Base-by-base conservation (phyloP, 306 rosid species). In the Lathyrus sativus region DNA sequence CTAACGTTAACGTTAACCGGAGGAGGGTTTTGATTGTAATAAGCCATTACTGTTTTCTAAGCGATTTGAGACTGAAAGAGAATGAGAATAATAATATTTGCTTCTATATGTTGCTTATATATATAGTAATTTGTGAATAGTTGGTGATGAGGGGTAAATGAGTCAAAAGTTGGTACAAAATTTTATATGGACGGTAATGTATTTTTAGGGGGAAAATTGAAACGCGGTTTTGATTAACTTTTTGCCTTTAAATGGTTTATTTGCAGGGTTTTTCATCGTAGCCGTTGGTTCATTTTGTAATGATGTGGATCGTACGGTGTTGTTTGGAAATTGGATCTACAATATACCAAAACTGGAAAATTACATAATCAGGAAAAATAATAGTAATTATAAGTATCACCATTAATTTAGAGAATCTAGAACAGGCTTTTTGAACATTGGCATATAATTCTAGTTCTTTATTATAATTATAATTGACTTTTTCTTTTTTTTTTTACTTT, bases 11-110 rank as follows among this genome's bases (percentile, higher is more conserved):
- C 39, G 0, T 55, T 26, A 12, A 50, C 3, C 33, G 61, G 12
- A 5, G 78, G 72, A 28, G 75, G 68, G 38, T 67, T 71, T 74
- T 74, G 79, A 18, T 29, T 50, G 79, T 26, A 74, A 35, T 62
- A 56, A 55, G 59, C 42, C 76, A 74, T 79, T 17, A 54, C 13
- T 24, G 35, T 18, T 74, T 29, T 33, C 10, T 5, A 42, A 43
- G 18, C 37, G 37, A 48, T 18, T 28, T 65, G 7, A 28, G 18
- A 41, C 56, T 7, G 28, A 64, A 29, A 13, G 26, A 11, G 4
- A 41, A 41, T 35, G 39, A 33, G 37, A 41, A 11, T 39, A 8
- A 11, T 8, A 9, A 39, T 41, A 3, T 41, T 1, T 41, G 4
- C 11, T 41, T 0, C 13, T 41, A 41, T 2, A 41, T 3, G 45